Base-by-base conservation (phyloP, 2,329 filamentous ascomycete species). In the Cyphellophora attinorum region DNA sequence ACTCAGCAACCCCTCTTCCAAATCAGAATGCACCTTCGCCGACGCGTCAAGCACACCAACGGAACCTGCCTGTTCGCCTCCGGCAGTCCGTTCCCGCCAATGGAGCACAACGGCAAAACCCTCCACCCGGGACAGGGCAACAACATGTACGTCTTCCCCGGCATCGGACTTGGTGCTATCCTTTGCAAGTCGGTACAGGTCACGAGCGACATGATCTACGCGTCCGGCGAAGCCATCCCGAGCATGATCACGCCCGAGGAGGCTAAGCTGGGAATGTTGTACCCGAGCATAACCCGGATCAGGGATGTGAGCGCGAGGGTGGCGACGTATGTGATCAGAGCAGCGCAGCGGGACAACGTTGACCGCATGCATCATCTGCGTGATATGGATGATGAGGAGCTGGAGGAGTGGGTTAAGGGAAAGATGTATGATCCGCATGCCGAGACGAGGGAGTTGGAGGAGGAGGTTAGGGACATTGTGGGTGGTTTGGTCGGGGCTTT, bases 1-100 rank as follows among this genome's bases (percentile, higher is more conserved):
- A 35, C 79, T 98, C 28, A 93, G 85, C 62, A 96, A 98, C 67
- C 91, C 91, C 32, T 79, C 88, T 33, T 88, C 81, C 64, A 95
- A 96, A 70, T 93, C 89, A 6, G 91, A 98, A 66, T 96, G 91
- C 67, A 94, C 85, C 11, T 96, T 93, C 53, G 88, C 95, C 68
- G 83, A 91, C 55, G 91, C 91, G 74, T 96, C 53, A 74, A 78
- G 52, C 79, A 89, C 78, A 96, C 89, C 8, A 82, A 96, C 39
- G 89, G 89, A 42, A 84, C 79, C 36, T 86, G 79, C 51, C 77
- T 98, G 57, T 98, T 98, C 55, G 91, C 91, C 33, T 95, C 86
- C 5, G 91, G 91, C 44, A 94, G 86, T 31, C 91, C 91, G 11
- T 96, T 96, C 74, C 73, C 77, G 15, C 71, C 79, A 2, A 72